Percentiles rank a stretch among this genome's conserved stretches.
Conservation (phyloP, 2,329 filamentous ascomycete genomes). For the Claviceps maximensis region DNA sequence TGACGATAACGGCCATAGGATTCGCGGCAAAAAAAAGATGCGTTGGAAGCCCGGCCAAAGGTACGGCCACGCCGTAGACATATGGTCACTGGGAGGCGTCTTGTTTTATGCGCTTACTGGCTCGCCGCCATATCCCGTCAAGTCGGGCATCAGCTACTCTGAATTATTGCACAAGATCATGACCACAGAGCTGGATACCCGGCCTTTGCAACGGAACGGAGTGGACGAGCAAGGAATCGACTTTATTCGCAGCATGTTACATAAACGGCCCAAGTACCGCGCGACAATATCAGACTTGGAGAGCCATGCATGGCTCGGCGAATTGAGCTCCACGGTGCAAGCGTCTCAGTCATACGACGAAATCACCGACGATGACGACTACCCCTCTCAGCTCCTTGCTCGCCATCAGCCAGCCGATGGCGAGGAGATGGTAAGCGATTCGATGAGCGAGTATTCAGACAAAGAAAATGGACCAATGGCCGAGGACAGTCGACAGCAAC, state of each 20-base stretch:
- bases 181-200: slow-evolving; percentile 55
- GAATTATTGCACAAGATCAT: slow-evolving; percentile 80
- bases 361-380: slow-evolving; percentile 44
- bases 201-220: slow-evolving; percentile 42
- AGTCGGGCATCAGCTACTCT: slow-evolving; percentile 60
- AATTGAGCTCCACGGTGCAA: slow-evolving; percentile 15
- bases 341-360: slow-evolving; percentile 44
- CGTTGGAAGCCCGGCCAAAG: slow-evolving; percentile 46
- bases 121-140: slow-evolving; percentile 68
- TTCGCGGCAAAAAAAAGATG: slow-evolving; percentile 48
- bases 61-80: slow-evolving; percentile 85
- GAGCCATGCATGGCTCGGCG: slow-evolving; percentile 58
- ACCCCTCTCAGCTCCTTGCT: slow-evolving; percentile 43
- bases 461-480: slow-evolving; percentile 66
- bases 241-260: slow-evolving; percentile 67
- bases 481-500: slow-evolving; percentile 18
- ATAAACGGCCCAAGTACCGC: slow-evolving; percentile 63
- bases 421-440: slow-evolving; percentile 28
- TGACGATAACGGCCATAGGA: slow-evolving; percentile 55
- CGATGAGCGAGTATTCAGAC: slow-evolving; percentile 55
- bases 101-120: slow-evolving; percentile 76
- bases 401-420: slow-evolving; percentile 15
- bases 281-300: slow-evolving; percentile 61
- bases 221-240: slow-evolving; percentile 58
- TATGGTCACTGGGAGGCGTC: slow-evolving; percentile 92